Percentiles rank a stretch among this genome's conserved stretches.
Conservation (phyloP, 495 filamentous ascomycete species). For the Choiromyces venosus region DNA sequence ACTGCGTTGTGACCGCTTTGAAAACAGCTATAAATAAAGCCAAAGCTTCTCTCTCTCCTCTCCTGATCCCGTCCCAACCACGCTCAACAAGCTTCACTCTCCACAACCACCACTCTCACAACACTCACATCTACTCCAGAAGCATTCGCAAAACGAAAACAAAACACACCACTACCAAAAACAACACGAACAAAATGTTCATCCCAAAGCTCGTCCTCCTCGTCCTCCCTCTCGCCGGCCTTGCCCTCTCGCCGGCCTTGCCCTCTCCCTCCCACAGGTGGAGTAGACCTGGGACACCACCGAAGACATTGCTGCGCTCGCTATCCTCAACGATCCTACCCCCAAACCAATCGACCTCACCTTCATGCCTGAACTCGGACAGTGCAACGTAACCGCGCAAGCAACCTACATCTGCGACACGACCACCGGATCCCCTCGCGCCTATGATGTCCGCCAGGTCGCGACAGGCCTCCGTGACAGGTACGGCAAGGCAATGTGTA, state of each 20-base stretch:
- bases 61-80: too few relatives aligned
- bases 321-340: neutral
- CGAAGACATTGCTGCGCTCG: neutral
- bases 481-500: neutral
- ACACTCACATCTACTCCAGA: too few relatives aligned
- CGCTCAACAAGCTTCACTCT: too few relatives aligned
- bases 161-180: too few relatives aligned
- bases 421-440: neutral
- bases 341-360: neutral
- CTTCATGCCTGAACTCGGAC: neutral
- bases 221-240: neutral
- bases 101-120: too few relatives aligned
- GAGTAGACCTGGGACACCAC: neutral
- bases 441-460: neutral
- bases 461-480: neutral
- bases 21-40: too few relatives aligned
- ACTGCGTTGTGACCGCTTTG: too few relatives aligned
- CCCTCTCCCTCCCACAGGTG: neutral
- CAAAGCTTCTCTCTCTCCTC: too few relatives aligned
- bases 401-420: neutral
- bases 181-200: neutral
- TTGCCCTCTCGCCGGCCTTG: neutral
- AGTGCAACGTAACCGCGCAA: neutral
- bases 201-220: neutral
- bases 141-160: too few relatives aligned